Percentiles rank a stretch among this genome's conserved stretches.
Conservation (phyloP, 495 filamentous ascomycete species). For the Tuber calosporum region DNA sequence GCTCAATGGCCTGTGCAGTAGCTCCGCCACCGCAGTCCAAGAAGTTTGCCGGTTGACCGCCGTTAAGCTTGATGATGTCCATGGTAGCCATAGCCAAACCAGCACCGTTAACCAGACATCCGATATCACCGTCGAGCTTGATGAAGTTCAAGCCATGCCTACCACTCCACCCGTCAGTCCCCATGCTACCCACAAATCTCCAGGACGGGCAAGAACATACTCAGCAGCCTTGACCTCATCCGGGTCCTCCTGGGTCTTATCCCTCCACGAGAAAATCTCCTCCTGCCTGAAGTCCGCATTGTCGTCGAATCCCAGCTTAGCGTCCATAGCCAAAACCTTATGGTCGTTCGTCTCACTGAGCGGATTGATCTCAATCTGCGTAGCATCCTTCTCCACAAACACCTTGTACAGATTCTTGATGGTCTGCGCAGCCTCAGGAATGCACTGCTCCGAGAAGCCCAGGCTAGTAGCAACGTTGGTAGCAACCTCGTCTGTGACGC, state of each 20-base stretch:
- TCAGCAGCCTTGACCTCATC: constrained; percentile 96
- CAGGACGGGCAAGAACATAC: constrained; percentile 45
- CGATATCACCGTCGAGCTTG: constrained; percentile 98
- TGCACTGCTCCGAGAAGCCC: constrained; percentile 93
- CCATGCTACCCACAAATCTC: not conserved
- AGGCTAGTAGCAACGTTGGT: constrained; percentile 81
- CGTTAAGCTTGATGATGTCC: constrained; percentile 99
- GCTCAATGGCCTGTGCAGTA: constrained; percentile 90
- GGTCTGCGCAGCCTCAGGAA: constrained; percentile 84
- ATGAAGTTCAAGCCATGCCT: constrained; percentile 91
- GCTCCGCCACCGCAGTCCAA: constrained; percentile 96
- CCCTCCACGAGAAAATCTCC: constrained; percentile 88
- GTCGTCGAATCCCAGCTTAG: constrained; percentile 95
- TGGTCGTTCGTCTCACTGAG: constrained; percentile 95
- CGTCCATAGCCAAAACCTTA: constrained; percentile 96
- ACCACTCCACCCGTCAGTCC: constrained; percentile 26
- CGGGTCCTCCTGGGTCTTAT: constrained; percentile 88
- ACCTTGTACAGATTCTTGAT: constrained; percentile 98
- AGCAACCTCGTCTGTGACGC: constrained; percentile 93
- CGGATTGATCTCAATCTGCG: constrained; percentile 99
- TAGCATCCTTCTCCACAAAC: constrained; percentile 96
- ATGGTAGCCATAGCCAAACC: constrained; percentile 99
- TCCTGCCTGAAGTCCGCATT: constrained; percentile 97
- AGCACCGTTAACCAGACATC: constrained; percentile 96
- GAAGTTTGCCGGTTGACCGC: constrained; percentile 94